Evolutionary conservation across 106 monocot genomes (phyloP).

Genomic region (Dendrobium officinale): DNA sequence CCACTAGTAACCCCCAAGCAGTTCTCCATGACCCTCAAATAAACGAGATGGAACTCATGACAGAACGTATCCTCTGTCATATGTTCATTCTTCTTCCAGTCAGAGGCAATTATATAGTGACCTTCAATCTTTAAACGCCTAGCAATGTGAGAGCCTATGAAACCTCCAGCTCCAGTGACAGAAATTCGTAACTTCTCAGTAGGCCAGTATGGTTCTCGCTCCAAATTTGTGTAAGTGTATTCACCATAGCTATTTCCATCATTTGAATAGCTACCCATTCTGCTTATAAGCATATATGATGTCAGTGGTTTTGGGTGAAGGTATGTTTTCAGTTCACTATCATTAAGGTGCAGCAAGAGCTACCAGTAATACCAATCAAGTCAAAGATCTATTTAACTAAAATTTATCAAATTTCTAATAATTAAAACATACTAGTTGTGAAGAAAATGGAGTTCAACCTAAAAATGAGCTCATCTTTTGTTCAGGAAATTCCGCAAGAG

Average conservation of each 20-base stretch:
- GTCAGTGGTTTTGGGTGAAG: too few relatives aligned
- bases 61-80: slow-evolving; percentile 95
- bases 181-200: slow-evolving; percentile 67
- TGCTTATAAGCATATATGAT: background rate
- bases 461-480: too few relatives aligned
- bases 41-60: slow-evolving; percentile 73
- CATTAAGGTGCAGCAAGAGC: too few relatives aligned
- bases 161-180: slow-evolving; percentile 80
- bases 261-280: slow-evolving; percentile 38
- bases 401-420: too few relatives aligned
- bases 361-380: too few relatives aligned
- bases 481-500: too few relatives aligned
- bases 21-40: slow-evolving; percentile 90
- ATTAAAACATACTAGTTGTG: too few relatives aligned
- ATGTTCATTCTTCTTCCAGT: slow-evolving; percentile 98
- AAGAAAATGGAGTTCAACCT: too few relatives aligned
- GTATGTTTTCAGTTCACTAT: too few relatives aligned
- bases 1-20: slow-evolving; percentile 67
- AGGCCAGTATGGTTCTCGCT: slow-evolving; percentile 87
- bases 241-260: slow-evolving; percentile 42
- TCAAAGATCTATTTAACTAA: too few relatives aligned
- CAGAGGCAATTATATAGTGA: slow-evolving; percentile 88
- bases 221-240: slow-evolving; percentile 66
- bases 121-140: slow-evolving; percentile 84
- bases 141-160: slow-evolving; percentile 88